These are phyloP conservation scores for Serendipita sp. DNA, from an alignment of 1,284 basidiomycete species.

Conservation along the genomic window DNA sequence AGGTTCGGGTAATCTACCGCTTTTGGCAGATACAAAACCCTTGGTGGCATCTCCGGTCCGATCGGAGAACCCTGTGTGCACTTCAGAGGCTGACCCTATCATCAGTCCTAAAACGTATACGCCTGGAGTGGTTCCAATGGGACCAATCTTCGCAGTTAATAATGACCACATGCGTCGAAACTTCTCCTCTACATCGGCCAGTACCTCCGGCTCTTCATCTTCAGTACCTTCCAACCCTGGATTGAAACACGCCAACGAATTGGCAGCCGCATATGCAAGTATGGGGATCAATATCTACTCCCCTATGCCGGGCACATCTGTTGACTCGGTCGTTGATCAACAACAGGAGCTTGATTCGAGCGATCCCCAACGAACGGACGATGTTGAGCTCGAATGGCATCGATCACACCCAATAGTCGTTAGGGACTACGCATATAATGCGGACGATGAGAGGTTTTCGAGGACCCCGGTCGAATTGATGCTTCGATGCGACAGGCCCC, in stretches of 20 bases:
- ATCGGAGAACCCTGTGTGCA: neutral
- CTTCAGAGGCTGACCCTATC: neutral
- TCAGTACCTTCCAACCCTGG: neutral
- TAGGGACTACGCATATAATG: neutral
- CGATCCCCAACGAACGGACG: neutral
- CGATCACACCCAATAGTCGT: neutral
- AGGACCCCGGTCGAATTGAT: neutral
- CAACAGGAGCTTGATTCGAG: neutral
- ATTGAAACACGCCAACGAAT: neutral
- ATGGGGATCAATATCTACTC: neutral
- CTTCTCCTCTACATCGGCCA: slow-evolving; percentile 3
- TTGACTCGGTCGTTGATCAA: neutral
- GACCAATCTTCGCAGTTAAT: neutral
- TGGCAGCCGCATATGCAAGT: neutral
- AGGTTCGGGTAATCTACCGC: neutral
- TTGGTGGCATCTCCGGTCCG: neutral
- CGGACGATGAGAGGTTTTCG: neutral
- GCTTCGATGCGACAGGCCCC: neutral
- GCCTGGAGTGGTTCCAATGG: neutral
- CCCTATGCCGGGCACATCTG: neutral
- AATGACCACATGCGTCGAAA: neutral
- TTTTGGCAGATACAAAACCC: neutral
- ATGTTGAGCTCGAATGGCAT: neutral
- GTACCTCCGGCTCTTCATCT: slow-evolving; percentile 3
- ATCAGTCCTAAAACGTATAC: neutral